phyloP scores from a whole-genome alignment of 2,329 filamentous ascomycete genomes.

The Trichoderma polysporum region DNA sequence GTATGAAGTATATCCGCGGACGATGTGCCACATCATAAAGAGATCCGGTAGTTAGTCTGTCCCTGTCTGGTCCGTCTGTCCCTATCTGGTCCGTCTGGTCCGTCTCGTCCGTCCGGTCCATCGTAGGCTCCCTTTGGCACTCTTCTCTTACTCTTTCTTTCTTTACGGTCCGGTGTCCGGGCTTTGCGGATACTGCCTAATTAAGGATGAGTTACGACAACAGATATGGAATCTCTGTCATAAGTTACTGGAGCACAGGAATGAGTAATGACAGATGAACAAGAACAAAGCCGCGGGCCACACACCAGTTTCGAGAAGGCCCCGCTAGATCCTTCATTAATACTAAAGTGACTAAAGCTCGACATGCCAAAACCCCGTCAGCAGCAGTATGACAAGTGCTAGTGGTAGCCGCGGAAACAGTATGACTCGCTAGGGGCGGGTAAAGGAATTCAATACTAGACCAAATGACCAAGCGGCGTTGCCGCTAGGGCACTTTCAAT shows the following conservation, averaged over 20 bases:
- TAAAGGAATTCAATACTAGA: background rate
- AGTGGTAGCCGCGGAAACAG: conserved; percentile 4
- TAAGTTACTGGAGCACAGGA: background rate
- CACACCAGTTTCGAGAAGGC: background rate
- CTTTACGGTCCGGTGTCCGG: background rate
- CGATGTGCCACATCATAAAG: background rate
- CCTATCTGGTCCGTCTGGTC: background rate
- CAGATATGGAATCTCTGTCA: background rate
- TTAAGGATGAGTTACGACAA: conserved; percentile 9
- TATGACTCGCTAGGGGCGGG: conserved; percentile 10
- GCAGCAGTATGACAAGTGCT: background rate
- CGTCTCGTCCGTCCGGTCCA: background rate
- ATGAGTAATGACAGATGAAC: background rate
- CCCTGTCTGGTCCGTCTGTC: background rate
- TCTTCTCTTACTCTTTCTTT: background rate
- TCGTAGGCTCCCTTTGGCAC: background rate
- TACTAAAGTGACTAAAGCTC: background rate
- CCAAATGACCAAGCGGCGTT: background rate
- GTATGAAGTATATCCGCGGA: background rate
- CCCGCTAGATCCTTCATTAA: background rate
- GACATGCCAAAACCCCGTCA: background rate
- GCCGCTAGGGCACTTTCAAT: background rate
- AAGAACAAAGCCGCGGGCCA: background rate
- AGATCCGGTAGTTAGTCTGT: background rate
- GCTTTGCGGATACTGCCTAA: background rate